Evolutionary conservation across 2,329 filamentous ascomycete species (phyloP), one percentile per base, ranked within the genome.

Genomic region (Calonectria honghensis): DNA sequence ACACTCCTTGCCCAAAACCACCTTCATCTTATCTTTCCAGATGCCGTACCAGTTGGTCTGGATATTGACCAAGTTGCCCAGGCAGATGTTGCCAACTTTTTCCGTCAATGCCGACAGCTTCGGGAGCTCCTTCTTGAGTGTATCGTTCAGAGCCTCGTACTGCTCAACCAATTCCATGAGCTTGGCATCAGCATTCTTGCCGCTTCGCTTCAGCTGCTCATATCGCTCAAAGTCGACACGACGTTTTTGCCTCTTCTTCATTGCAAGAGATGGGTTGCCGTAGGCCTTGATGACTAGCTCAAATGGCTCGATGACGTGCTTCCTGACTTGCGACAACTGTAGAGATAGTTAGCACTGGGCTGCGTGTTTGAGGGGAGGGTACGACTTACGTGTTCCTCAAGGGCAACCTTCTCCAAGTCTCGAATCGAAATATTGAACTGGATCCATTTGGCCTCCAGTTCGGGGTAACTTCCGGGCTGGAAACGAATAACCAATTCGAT

Each of bases 191-290:
- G 95, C 89, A 79, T 95, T 97, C 84, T 97, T 96, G 76, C 95
- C 95, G 41, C 92, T 90, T 57, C 95, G 94, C 81, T 94, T 93
- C 73, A 96, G 89, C 78, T 94, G 91, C 81, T 95, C 93, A 79
- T 92, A 95, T 79, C 94, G 94, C 77, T 96, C 95, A 84, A 95
- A 98, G 82, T 98, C 96, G 20, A 96, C 87, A 18, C 97, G 91
- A n/a, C 95, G 93, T 87, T 98, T 98, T 79, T 96, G 94, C 31
- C 97, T 94, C 87, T 98, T 98, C 82, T 96, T 95, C 92, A 98
- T 98, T 5, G 97, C 94, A 73, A 96, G 91, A 64, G 96, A 94
- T 2, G 96, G 96, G 45, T 95, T 94, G 68, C 94, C 93, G 81
- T 98, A 96, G 11, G 95, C 89, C 81, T 94, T 93, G 83, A 97